Percentiles rank a stretch among this genome's conserved stretches.
Evolutionary conservation across 345 rosid species (phyloP).

Genomic region (Lumnitzera racemosa): DNA sequence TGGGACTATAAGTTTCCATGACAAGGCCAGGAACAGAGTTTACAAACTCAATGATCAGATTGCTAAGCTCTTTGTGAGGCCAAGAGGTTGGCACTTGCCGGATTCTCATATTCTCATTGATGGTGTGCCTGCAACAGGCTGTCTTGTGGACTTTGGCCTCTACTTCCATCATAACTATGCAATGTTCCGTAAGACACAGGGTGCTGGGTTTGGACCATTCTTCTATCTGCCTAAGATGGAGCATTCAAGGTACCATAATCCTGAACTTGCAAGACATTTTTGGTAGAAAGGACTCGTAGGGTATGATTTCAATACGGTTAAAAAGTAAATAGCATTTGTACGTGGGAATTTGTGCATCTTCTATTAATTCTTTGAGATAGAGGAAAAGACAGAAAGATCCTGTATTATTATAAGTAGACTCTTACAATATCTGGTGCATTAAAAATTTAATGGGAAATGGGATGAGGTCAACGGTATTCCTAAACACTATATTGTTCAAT

Average conservation of each 20-base stretch:
- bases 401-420: no score
- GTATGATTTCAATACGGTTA: no score
- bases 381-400: no score
- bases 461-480: no score
- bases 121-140: conserved; percentile 81
- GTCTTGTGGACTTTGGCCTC: conserved; percentile 87
- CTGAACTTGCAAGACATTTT: background rate
- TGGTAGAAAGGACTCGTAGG: no score
- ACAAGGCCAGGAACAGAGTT: conserved; percentile 69
- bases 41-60: conserved; percentile 77
- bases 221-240: conserved; percentile 97
- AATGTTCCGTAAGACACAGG: conserved; percentile 57
- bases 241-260: conserved; percentile 52
- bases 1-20: conserved; percentile 69
- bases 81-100: conserved; percentile 90
- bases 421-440: no score
- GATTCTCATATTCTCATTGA: conserved; percentile 82
- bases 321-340: no score
- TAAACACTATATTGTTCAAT: no score
- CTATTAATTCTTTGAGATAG: no score
- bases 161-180: conserved; percentile 79
- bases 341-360: no score
- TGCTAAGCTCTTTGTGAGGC: conserved; percentile 83
- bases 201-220: conserved; percentile 84
- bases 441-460: no score